Base-by-base conservation (phyloP, 805 yeast species). In the Tetrapisispora pingtungensis region DNA sequence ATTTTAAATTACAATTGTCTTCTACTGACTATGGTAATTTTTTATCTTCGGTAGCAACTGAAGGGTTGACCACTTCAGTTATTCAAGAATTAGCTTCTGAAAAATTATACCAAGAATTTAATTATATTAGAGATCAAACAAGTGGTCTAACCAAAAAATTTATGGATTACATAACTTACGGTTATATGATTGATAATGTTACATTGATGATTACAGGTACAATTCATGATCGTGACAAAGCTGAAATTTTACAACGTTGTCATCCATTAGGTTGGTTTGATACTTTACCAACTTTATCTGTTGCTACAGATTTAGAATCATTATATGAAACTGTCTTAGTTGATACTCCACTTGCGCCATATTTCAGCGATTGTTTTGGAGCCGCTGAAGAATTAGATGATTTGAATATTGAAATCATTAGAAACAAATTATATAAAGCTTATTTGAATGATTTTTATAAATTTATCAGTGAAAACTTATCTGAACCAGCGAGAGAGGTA, bases 201-300 rank as follows among this genome's bases (percentile, higher is more conserved):
- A 85, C 93, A 20, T 72, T 93, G 58, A 84, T 93, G 83, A 90
- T 93, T 59, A 89, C 97, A 1, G 99, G 99, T 19, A 88, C 98
- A 0, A 77, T 93, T 49, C 98, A 93, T 62, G 95, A 89, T 59
- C 77, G 97, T 58, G 96, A 94, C 65, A 80, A 85, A 58, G 67
- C 78, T 35, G 98, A 93, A 59, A 82, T 94, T 42, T 73, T 93
- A 57, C 79, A 80, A 47, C 80, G 96, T 61, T 88, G 96, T 63
- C 95, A 93, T 62, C 98, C 98, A 0, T 72, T 93, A 55, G 99
- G 99, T 37, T 89, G 97, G 96, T 93, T 93, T 59, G 98, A 93
- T 55, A 90, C 97, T 7, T 76, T 93, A 54, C 98, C 98, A 31
- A 90, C 97, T 0, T 73, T 93, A 46, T 78, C 93, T 14, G 93